Conservation (phyloP, 1,284 basidiomycete species). For the Papiliotrema nemorosa region DNA sequence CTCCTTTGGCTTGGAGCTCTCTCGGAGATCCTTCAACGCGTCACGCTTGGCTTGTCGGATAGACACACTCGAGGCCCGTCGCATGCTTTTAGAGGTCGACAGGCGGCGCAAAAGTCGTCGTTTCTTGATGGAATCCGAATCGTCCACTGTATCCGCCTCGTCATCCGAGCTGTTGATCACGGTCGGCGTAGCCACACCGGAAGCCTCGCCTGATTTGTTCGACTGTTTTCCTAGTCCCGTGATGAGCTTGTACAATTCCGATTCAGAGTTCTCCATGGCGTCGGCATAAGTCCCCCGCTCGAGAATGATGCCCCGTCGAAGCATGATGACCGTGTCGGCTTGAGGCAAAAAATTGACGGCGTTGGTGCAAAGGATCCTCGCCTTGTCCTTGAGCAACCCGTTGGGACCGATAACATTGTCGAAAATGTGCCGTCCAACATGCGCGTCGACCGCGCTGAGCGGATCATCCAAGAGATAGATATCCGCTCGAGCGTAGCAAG, state of each 20-base stretch:
- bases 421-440: slow-evolving; percentile 64
- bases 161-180: slow-evolving; percentile 17
- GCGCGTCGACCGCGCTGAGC: slow-evolving; percentile 61
- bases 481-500: slow-evolving; percentile 59
- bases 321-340: slow-evolving; percentile 73
- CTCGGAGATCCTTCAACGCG: slow-evolving; percentile 47
- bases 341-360: slow-evolving; percentile 77
- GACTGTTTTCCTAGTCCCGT: slow-evolving; percentile 53
- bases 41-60: slow-evolving; percentile 45
- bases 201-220: slow-evolving; percentile 45
- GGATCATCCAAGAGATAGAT: slow-evolving; percentile 57
- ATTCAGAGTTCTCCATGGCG: slow-evolving; percentile 62
- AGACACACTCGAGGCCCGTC: slow-evolving; percentile 45
- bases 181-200: slow-evolving; percentile 51
- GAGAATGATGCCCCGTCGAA: slow-evolving; percentile 78
- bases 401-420: slow-evolving; percentile 86
- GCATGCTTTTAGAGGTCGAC: slow-evolving; percentile 32
- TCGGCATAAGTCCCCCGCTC: slow-evolving; percentile 69
- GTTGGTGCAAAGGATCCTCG: slow-evolving; percentile 85
- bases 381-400: slow-evolving; percentile 79
- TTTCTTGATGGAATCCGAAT: slow-evolving; percentile 31
- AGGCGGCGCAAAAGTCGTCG: slow-evolving; percentile 27
- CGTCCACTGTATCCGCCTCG: slow-evolving; percentile 13
- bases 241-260: slow-evolving; percentile 76
- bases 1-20: slow-evolving; percentile 60